Evolutionary conservation across 306 rosid genomes (phyloP).

Genomic region (Rosa chinensis): DNA sequence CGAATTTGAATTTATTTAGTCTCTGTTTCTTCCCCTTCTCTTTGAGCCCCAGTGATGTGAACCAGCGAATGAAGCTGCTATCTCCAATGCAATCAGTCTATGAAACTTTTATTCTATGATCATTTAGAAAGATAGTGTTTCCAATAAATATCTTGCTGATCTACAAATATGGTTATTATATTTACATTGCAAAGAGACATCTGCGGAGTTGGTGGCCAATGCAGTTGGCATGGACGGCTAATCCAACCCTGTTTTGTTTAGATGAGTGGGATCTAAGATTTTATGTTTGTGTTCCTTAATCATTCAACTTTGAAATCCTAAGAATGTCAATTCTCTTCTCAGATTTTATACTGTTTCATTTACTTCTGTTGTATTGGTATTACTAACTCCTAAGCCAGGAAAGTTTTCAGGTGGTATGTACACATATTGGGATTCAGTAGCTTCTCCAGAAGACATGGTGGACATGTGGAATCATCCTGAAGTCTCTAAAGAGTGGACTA

Average conservation of each 20-base stretch:
- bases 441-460: slow-evolving; percentile 74
- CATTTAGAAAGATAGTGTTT: neutral
- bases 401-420: slow-evolving; percentile 24
- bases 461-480: slow-evolving; percentile 83
- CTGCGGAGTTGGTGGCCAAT: slow-evolving; percentile 4
- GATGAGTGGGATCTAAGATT: neutral
- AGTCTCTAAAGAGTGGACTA: slow-evolving; percentile 63
- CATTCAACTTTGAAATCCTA: neutral
- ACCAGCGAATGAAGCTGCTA: neutral
- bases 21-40: neutral
- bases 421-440: slow-evolving; percentile 64
- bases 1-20: neutral
- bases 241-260: neutral
- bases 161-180: neutral
- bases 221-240: slow-evolving; percentile 6
- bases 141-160: neutral
- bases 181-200: neutral
- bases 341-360: neutral
- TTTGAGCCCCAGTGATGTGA: neutral
- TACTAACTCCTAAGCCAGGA: slow-evolving; percentile 10
- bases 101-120: neutral
- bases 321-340: neutral
- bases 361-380: neutral
- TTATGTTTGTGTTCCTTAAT: neutral
- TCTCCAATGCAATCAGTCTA: neutral